Percentiles rank a stretch among this genome's conserved stretches.
Conservation (phyloP, 129 eudicot species). For the Ambrosia trifida region DNA sequence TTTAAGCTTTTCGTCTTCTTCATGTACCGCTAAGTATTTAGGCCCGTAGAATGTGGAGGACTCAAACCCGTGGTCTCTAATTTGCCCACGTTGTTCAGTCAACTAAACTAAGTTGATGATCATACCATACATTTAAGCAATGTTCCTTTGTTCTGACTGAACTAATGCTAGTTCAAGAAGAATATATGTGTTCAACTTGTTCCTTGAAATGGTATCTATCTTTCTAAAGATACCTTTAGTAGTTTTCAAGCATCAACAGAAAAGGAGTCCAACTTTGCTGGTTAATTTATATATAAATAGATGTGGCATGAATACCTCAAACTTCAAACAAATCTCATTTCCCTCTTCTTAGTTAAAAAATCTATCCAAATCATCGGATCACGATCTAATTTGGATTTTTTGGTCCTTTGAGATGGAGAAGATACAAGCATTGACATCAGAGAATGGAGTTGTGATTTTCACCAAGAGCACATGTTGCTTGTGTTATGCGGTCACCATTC, state of each 20-base stretch:
- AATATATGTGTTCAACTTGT: slow-evolving; percentile 47
- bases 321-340: slow-evolving; percentile 40
- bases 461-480: slow-evolving; percentile 83
- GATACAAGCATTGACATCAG: slow-evolving; percentile 48
- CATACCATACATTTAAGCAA: not conserved
- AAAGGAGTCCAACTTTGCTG: slow-evolving; percentile 29
- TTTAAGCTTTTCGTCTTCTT: slow-evolving; percentile 32
- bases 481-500: slow-evolving; percentile 68
- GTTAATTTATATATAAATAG: slow-evolving; percentile 48
- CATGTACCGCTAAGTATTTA: slow-evolving; percentile 31
- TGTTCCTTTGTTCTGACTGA: slow-evolving; percentile 10
- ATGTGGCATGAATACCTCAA: slow-evolving; percentile 34
- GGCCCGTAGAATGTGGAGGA: slow-evolving; percentile 39
- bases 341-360: slow-evolving; percentile 23
- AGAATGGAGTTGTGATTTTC: slow-evolving; percentile 66
- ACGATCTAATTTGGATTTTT: slow-evolving; percentile 34
- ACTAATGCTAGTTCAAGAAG: slow-evolving; percentile 29
- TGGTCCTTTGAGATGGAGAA: slow-evolving; percentile 60
- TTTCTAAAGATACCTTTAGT: slow-evolving; percentile 46
- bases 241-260: slow-evolving; percentile 48
- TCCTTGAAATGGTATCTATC: slow-evolving; percentile 38
- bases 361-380: slow-evolving; percentile 22
- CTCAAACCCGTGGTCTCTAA: slow-evolving; percentile 32
- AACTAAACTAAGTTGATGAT: slow-evolving; percentile 27
- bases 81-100: slow-evolving; percentile 38